Conservation (phyloP, 179 eudicot genomes). For the Heliamphora pulchella region DNA sequence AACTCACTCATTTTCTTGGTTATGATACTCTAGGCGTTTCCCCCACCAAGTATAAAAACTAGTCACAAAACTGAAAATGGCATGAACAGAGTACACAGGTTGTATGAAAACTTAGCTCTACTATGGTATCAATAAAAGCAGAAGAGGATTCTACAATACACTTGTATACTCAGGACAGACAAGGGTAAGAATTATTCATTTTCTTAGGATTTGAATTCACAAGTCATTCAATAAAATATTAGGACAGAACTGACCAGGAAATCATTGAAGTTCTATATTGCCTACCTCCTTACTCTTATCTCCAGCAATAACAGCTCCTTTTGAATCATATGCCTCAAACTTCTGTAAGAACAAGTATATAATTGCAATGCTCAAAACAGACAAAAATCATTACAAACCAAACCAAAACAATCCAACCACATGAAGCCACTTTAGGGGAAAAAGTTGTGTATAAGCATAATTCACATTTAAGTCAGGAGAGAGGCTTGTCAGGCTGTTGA, state of each 20-base stretch:
- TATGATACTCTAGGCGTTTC: neutral
- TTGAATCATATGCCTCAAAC: constrained; percentile 86
- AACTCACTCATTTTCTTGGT: neutral
- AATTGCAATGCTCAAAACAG: neutral
- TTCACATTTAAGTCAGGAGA: neutral
- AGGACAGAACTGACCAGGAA: neutral
- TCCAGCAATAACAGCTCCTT: constrained; percentile 74
- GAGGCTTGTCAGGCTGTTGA: neutral
- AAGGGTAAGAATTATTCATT: neutral
- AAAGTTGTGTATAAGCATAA: too few relatives aligned
- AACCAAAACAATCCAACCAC: neutral
- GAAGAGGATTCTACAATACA: neutral
- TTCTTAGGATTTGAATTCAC: neutral
- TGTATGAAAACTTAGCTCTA: neutral
- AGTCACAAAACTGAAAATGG: neutral
- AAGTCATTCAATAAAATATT: neutral
- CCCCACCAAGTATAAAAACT: neutral
- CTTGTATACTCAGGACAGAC: neutral
- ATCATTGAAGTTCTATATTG: neutral
- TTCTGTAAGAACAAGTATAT: constrained; percentile 42
- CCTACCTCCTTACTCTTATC: constrained; percentile 84
- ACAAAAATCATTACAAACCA: neutral
- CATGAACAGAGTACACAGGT: neutral
- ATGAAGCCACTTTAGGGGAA: neutral
- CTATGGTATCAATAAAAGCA: neutral